Percentiles rank a stretch among this genome's conserved stretches.
These are phyloP conservation scores for Chrysophaeum taylorii DNA, from an alignment of 352 stramenopile species.

Conservation along the genomic window DNA sequence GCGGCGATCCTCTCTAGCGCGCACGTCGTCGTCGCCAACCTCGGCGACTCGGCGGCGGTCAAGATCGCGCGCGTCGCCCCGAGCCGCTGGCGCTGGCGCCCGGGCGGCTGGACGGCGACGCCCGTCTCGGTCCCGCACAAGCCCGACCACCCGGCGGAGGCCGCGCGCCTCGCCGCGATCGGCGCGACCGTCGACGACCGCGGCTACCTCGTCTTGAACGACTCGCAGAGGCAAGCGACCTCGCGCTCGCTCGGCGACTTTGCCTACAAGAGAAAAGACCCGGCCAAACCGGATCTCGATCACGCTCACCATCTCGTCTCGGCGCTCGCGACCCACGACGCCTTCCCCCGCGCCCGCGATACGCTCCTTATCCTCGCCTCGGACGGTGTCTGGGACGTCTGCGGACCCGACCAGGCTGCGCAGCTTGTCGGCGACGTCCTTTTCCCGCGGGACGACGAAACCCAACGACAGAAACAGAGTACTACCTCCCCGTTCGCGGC, in stretches of 20 bases:
- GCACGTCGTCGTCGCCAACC: conserved; percentile 22
- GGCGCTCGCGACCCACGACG: not conserved
- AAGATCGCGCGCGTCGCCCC: too few relatives aligned
- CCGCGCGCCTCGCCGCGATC: not conserved
- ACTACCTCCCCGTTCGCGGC: too few relatives aligned
- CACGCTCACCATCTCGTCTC: not conserved
- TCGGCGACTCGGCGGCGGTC: conserved; percentile 18
- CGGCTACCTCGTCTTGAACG: not conserved
- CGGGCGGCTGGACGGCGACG: not conserved
- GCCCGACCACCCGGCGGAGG: not conserved
- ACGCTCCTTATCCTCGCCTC: conserved; percentile 3
- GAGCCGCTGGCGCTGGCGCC: conserved; percentile 17
- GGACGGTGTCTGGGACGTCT: conserved; percentile 17
- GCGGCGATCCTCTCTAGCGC: conserved; percentile 11
- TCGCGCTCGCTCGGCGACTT: conserved; percentile 10
- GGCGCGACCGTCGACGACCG: not conserved
- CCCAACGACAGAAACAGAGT: too few relatives aligned
- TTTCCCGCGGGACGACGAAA: too few relatives aligned
- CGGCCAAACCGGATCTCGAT: not conserved
- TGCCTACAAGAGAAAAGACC: not conserved
- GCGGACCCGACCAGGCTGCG: too few relatives aligned
- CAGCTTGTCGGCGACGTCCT: too few relatives aligned
- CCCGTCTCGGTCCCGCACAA: not conserved
- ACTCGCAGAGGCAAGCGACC: not conserved
- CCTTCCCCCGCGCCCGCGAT: not conserved